Evolutionary conservation across 2,329 filamentous ascomycete genomes (phyloP), one percentile per base, ranked within the genome.

Genomic region (Sclerotinia glacialis): DNA sequence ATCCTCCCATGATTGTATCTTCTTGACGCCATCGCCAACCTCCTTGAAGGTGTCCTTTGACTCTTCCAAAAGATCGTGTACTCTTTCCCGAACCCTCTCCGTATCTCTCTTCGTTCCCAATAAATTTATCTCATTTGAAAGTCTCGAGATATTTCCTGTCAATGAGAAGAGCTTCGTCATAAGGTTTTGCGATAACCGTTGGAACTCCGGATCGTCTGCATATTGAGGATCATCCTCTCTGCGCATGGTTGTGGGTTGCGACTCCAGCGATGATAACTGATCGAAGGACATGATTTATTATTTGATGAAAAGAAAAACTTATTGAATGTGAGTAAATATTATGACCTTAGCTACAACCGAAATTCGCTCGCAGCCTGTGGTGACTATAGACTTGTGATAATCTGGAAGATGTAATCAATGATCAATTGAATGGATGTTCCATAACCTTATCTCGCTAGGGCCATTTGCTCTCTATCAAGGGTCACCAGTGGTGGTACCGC

Each of bases 21-120:
- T 93, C 87, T 98, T 98, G 71, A 99, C 84, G 7, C 93, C 93
- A 75, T 98, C 93, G 71, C 92, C 95, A 68, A 96, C 90, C 66
- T 95, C 90, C 78, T 94, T 93, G 83, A 97, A 98, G 67, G 89
- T 86, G 66, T 89, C 86, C 67, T 91, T 88, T 42, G 93, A 93
- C 80, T 97, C 93, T 71, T 96, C 91, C 65, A 97, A 85, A 12
- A 93, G 83, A 74, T 91, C 89, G 77, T 95, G 92, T 34, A 99
- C 92, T 72, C 95, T 85, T 80, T 99, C 95, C 62, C 94, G 88
- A 69, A 97, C 89, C 61, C 93, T 87, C 69, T 95, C 91, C 5
- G 93, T 97, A 78, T 99, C 95, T 68, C 93, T 89, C 78, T 90
- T 91, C 11, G 93, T 97, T 12, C 95, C 94, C 37, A 99, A 83